These are phyloP conservation scores for Fusarium agapanthi DNA, from an alignment of 2,329 filamentous ascomycete species.

Conservation along the genomic window DNA sequence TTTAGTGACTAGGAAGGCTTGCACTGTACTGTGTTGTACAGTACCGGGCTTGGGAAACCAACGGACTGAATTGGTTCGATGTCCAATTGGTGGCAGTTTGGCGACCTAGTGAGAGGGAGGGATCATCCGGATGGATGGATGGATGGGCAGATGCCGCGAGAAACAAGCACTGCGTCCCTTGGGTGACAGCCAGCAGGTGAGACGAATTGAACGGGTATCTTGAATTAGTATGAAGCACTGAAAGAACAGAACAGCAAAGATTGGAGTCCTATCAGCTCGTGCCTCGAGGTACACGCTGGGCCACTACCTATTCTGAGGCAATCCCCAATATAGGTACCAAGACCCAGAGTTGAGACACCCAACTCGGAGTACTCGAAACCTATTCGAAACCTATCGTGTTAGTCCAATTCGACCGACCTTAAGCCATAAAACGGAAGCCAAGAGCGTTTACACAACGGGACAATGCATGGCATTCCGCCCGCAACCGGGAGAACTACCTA, in stretches of 20 bases:
- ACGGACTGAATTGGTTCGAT: constrained; percentile 18
- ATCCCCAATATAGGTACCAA: background rate
- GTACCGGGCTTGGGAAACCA: constrained; percentile 20
- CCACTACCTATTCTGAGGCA: constrained; percentile 9
- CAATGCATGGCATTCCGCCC: background rate
- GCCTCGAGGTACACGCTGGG: background rate
- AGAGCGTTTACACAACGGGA: constrained; percentile 10
- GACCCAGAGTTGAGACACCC: constrained; percentile 14
- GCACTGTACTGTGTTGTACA: constrained; percentile 16
- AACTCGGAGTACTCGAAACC: constrained; percentile 20
- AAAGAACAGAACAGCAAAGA: background rate
- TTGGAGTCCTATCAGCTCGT: background rate
- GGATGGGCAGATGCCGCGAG: constrained; percentile 20
- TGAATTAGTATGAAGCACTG: constrained; percentile 1
- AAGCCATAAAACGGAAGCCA: constrained; percentile 9
- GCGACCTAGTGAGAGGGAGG: constrained; percentile 14
- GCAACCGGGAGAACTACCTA: constrained; percentile 13
- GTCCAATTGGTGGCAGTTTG: constrained; percentile 25
- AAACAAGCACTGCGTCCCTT: constrained; percentile 17
- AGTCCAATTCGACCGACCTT: constrained; percentile 5
- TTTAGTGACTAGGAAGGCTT: constrained; percentile 28
- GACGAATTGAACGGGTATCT: constrained; percentile 3
- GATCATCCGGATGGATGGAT: too few relatives aligned
- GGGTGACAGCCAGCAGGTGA: background rate
- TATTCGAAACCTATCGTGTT: constrained; percentile 24